Evolutionary conservation across 306 rosid species (phyloP).

Genomic region (Alnus rubra): DNA sequence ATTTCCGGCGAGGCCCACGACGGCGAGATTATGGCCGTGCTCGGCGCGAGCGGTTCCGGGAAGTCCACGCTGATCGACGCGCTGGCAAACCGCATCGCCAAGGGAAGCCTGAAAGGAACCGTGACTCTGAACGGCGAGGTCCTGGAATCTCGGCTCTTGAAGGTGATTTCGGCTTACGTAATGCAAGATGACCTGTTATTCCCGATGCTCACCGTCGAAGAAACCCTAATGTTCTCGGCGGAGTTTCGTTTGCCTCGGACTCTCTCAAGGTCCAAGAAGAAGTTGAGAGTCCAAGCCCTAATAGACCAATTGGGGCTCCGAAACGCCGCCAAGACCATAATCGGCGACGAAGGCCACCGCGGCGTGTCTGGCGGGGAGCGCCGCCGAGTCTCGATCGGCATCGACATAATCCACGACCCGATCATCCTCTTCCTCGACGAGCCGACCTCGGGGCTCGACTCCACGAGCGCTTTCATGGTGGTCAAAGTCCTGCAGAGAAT

Average conservation of each 20-base stretch:
- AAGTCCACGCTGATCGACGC: conserved; percentile 94
- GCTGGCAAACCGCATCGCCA: conserved; percentile 78
- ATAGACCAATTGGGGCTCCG: conserved; percentile 90
- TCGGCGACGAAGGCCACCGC: conserved; percentile 94
- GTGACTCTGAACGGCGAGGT: conserved; percentile 78
- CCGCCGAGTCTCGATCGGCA: conserved; percentile 91
- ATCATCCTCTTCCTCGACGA: conserved; percentile 86
- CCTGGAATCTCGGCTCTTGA: conserved; percentile 66
- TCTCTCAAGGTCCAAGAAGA: conserved; percentile 80
- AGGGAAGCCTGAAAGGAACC: conserved; percentile 78
- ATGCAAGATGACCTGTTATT: conserved; percentile 96
- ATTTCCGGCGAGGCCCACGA: conserved; percentile 91
- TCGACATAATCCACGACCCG: conserved; percentile 90
- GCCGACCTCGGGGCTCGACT: conserved; percentile 93
- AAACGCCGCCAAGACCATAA: conserved; percentile 72
- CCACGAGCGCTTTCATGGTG: conserved; percentile 95
- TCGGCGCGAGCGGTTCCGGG: conserved; percentile 95
- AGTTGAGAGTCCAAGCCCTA: conserved; percentile 66
- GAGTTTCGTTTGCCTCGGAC: conserved; percentile 80
- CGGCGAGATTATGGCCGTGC: conserved; percentile 86
- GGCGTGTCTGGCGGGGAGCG: conserved; percentile 95
- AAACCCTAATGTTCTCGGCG: conserved; percentile 86
- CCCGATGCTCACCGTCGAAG: conserved; percentile 96
- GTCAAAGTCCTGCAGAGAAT: conserved; percentile 90
- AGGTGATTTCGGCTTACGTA: conserved; percentile 90